These are phyloP conservation scores for Lipomyces orientalis DNA, from an alignment of 805 yeast genomes.

Conservation along the genomic window DNA sequence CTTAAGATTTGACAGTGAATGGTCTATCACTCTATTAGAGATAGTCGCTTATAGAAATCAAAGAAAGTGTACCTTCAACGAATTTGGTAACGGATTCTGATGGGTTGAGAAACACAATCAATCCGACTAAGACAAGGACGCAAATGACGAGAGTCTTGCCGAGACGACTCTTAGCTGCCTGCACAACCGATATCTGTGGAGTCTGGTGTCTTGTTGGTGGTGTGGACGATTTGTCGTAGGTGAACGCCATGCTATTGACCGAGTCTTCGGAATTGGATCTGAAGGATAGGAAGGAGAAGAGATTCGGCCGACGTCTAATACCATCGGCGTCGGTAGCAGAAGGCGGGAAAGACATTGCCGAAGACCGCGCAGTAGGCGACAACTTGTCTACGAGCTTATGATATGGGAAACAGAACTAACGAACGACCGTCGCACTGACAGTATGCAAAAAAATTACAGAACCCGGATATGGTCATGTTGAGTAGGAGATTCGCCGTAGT, in stretches of 20 bases:
- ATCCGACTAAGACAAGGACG: conserved; percentile 12
- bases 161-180: conserved; percentile 31
- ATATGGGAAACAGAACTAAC: not conserved
- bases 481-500: not conserved
- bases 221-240: conserved; percentile 26
- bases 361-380: conserved; percentile 14
- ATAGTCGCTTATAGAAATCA: not conserved
- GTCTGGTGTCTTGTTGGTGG: not conserved
- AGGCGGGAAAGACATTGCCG: conserved; percentile 29
- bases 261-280: conserved; percentile 17
- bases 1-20: not conserved
- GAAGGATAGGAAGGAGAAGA: conserved; percentile 36
- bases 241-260: conserved; percentile 10
- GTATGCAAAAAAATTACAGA: not conserved
- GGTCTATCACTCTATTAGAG: conserved; percentile 1
- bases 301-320: conserved; percentile 35
- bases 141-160: conserved; percentile 28
- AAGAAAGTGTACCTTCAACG: conserved; percentile 21
- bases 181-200: conserved; percentile 19
- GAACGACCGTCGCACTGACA: not conserved
- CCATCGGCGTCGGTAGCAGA: conserved; percentile 25
- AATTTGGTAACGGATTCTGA: conserved; percentile 18
- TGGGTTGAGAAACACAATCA: conserved; percentile 23
- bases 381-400: conserved; percentile 4
- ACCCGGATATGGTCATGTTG: not conserved